A percentile compares a stretch with the other conserved stretches of the same genome.
Conservation (phyloP, 768 basidiomycete species). For the Ramaria sp. region DNA sequence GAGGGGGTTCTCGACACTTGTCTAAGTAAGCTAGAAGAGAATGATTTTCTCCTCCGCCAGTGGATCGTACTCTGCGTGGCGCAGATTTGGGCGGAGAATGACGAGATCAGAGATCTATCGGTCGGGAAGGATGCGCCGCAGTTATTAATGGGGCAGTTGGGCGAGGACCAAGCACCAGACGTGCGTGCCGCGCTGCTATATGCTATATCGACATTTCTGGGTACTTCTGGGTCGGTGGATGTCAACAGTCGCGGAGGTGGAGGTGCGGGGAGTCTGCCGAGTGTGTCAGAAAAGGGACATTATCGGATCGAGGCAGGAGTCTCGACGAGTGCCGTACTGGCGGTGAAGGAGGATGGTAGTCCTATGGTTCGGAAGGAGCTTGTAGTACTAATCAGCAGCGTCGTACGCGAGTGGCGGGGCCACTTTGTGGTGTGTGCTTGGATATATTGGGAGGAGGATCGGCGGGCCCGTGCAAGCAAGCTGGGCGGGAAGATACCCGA, state of each 20-base stretch:
- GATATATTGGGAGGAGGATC: conserved; percentile 91
- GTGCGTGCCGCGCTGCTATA: conserved; percentile 87
- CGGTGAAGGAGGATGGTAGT: conserved; percentile 87
- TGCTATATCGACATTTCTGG: conserved; percentile 88
- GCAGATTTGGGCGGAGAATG: conserved; percentile 89
- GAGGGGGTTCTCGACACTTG: conserved; percentile 83
- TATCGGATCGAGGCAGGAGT: conserved; percentile 77
- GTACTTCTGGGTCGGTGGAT: conserved; percentile 74
- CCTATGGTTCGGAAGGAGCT: conserved; percentile 96
- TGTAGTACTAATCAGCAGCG: conserved; percentile 79
- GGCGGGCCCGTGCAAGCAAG: conserved; percentile 33
- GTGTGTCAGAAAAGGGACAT: conserved; percentile 11
- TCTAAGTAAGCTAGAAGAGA: conserved; percentile 73
- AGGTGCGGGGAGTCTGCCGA: conserved; percentile 2
- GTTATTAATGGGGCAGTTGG: conserved; percentile 61
- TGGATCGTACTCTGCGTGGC: conserved; percentile 92
- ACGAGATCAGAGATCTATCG: conserved; percentile 80
- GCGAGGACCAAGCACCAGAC: conserved; percentile 78
- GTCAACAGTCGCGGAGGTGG: conserved; percentile 68
- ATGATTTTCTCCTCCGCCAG: conserved; percentile 87
- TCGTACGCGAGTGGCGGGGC: conserved; percentile 94
- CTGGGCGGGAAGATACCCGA: conserved; percentile 37
- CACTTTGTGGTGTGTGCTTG: conserved; percentile 95
- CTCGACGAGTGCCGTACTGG: conserved; percentile 78
- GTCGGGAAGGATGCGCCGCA: conserved; percentile 75